Evolutionary conservation across 2,329 filamentous ascomycete species (phyloP).

Genomic region (Fusarium miscanthi): DNA sequence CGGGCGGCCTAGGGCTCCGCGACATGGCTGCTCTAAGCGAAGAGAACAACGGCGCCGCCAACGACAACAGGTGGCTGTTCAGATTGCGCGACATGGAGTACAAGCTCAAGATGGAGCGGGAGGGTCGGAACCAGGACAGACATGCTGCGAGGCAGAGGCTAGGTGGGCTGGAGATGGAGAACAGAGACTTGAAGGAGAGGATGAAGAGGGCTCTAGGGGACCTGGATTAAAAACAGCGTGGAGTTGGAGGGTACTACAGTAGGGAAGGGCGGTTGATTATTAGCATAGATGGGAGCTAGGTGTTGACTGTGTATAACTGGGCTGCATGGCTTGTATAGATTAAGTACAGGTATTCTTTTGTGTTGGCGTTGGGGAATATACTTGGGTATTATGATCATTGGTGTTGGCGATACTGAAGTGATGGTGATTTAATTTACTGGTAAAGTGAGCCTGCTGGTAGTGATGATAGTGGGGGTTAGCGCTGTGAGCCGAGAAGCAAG

Average conservation of each 20-base stretch:
- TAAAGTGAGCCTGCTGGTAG: not conserved
- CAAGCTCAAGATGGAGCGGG: slow-evolving; percentile 88
- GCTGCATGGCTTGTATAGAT: not conserved
- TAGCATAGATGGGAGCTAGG: slow-evolving; percentile 40
- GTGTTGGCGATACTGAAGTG: not conserved
- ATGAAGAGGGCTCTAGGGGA: slow-evolving; percentile 57
- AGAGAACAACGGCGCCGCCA: slow-evolving; percentile 31
- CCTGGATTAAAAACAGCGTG: slow-evolving; percentile 39
- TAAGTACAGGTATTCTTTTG: slow-evolving; percentile 23
- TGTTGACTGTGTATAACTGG: slow-evolving; percentile 24
- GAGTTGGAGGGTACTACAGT: slow-evolving; percentile 19
- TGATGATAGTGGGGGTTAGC: not conserved
- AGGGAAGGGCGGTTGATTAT: slow-evolving; percentile 8
- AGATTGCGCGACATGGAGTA: slow-evolving; percentile 88
- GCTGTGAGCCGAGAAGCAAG: not conserved
- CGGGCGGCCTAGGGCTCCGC: slow-evolving; percentile 41
- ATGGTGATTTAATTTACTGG: not conserved
- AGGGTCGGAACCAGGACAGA: slow-evolving; percentile 85
- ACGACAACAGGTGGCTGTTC: slow-evolving; percentile 84
- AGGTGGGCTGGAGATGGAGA: slow-evolving; percentile 79
- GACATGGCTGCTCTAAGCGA: slow-evolving; percentile 46
- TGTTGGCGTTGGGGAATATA: slow-evolving; percentile 1
- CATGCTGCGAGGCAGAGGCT: slow-evolving; percentile 83
- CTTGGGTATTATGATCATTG: slow-evolving; percentile 12
- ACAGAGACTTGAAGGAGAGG: slow-evolving; percentile 74